Base-by-base conservation (phyloP, 371 early-diverging fungal species). In the Mucor lusitanicus region DNA sequence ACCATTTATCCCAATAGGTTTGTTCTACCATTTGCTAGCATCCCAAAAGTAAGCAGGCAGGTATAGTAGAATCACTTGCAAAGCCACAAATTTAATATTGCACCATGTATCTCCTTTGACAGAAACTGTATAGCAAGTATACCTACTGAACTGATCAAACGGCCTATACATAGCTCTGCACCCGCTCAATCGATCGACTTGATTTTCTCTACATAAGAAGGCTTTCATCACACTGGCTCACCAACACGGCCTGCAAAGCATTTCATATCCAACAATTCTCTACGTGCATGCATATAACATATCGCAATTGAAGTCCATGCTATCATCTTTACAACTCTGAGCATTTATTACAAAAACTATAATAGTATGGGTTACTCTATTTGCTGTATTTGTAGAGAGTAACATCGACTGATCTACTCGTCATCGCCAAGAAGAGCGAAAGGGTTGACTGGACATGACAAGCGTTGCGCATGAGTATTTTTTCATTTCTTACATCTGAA, bases 381-480 rank as follows among this genome's bases (percentile, higher is more conserved):
- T 25, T 53, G 53, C 8, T 53, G 15, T 25, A 13, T 53, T 53
- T 15, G 0, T 56, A 19, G n/a, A 56, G 32, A 56, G 33, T 3
- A 54, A 28, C 17, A 17, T 25, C 30, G 15, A 25, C 25, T 5
- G 12, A 40, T 57, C 37, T 58, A 69, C 59, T 65, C 69, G 55
- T 72, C 72, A 61, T 46, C 53, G 25, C 63, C 69, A 63, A 81
- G 76, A 23, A 81, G 69, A 37, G 74, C 76, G 60, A 78, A 81
- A 48, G 81, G 81, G 27, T 81, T 81, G 68, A 72, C 80, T 80
- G 63, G 8, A 46, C 4, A 30, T 37, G 3, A 25, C 12, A 48
- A 21, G n/a, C 8, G n/a, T 25, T n/a, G 58, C 21, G 32, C 33
- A 68, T n/a, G 2, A 44, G 23, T 40, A 40, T 40, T 6, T 11